Evolutionary conservation across 768 basidiomycete species (phyloP).

Genomic region (Kwoniella pini): DNA sequence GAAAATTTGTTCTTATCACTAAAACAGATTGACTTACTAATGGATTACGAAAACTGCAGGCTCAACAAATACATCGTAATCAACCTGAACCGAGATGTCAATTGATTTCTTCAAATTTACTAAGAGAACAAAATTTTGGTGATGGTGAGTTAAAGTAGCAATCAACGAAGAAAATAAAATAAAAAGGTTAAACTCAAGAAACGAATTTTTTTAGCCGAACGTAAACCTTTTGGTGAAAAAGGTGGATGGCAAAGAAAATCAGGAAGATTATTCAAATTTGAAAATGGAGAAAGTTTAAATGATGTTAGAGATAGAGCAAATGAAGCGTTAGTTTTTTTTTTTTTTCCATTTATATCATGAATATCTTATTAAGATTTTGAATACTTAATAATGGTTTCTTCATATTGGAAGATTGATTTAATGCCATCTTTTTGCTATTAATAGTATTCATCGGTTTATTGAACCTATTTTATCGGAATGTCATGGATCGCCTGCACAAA

Average conservation of each 20-base stretch:
- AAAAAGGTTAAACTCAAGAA: too few relatives aligned
- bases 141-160: conserved; percentile 46
- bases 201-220: conserved; percentile 16
- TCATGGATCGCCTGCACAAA: conserved; percentile 30
- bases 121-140: conserved; percentile 58
- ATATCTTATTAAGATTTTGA: too few relatives aligned
- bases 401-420: background rate
- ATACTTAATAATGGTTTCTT: too few relatives aligned
- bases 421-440: background rate
- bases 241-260: conserved; percentile 38
- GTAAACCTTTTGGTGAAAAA: conserved; percentile 37
- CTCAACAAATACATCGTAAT: conserved; percentile 48
- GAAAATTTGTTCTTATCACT: background rate
- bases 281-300: conserved; percentile 55
- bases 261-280: conserved; percentile 53
- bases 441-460: conserved; percentile 53
- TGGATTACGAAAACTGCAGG: too few relatives aligned
- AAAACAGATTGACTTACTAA: background rate
- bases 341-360: too few relatives aligned
- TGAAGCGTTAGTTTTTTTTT: conserved; percentile 52
- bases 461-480: conserved; percentile 50
- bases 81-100: conserved; percentile 46
- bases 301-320: conserved; percentile 55
- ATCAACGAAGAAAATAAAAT: too few relatives aligned
- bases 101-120: conserved; percentile 46